Evolutionary conservation across 139 green algal genomes (phyloP).

Genomic region (Klebsormidium nitens): DNA sequence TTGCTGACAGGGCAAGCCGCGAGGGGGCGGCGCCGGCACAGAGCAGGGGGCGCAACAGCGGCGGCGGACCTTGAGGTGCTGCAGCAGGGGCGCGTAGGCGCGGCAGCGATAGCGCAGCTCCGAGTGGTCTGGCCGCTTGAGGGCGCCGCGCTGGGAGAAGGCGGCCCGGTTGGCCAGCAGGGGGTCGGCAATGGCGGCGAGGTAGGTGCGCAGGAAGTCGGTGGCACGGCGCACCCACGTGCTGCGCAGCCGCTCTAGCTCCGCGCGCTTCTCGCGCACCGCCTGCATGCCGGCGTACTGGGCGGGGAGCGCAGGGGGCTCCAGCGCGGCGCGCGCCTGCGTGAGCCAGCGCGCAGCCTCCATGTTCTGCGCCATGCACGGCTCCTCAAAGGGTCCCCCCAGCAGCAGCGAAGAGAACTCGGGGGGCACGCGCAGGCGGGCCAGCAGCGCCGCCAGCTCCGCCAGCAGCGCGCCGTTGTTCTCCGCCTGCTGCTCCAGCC

Average conservation of each 20-base stretch:
- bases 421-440: constrained; percentile 20
- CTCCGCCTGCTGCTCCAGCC: constrained; percentile 33
- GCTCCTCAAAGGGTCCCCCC: constrained; percentile 11
- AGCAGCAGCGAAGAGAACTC: constrained; percentile 9
- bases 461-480: constrained; percentile 37
- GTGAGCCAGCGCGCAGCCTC: constrained; percentile 12
- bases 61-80: constrained; percentile 26
- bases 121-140: constrained; percentile 21
- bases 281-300: constrained; percentile 7
- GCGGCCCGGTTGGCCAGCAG: neutral
- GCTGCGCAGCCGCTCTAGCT: constrained; percentile 22
- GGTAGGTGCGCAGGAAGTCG: constrained; percentile 21
- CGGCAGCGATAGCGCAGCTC: constrained; percentile 14
- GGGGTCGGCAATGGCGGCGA: constrained; percentile 2
- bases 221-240: constrained; percentile 12
- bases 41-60: constrained; percentile 3
- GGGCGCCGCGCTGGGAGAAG: neutral
- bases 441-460: constrained; percentile 36
- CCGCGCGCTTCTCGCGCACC: constrained; percentile 19
- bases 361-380: neutral
- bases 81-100: constrained; percentile 19
- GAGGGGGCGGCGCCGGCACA: too few relatives aligned
- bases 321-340: neutral
- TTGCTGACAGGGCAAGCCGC: too few relatives aligned
- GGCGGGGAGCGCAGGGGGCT: neutral